Evolutionary conservation across 2,329 filamentous ascomycete genomes (phyloP).

Genomic region (Diaporthe aspalathi): DNA sequence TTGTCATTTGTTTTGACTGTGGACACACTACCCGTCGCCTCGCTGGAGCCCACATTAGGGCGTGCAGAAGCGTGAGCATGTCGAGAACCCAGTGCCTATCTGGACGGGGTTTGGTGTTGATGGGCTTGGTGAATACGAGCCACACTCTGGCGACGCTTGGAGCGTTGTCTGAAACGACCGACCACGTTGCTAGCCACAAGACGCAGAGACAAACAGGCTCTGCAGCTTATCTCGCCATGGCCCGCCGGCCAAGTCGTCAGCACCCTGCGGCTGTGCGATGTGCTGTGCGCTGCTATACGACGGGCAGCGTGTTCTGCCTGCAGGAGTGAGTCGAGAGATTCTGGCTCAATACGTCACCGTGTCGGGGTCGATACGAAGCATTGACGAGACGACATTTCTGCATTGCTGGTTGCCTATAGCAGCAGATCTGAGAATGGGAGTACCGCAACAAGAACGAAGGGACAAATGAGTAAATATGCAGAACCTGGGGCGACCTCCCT

Average conservation of each 20-base stretch:
- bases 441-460: background rate
- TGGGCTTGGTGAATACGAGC: conserved; percentile 35
- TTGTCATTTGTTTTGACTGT: conserved; percentile 12
- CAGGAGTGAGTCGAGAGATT: background rate
- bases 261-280: conserved; percentile 9
- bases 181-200: conserved; percentile 5
- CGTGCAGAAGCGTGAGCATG: conserved; percentile 36
- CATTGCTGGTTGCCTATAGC: conserved; percentile 1
- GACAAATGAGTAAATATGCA: background rate
- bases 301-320: background rate
- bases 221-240: conserved; percentile 20
- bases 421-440: background rate
- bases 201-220: conserved; percentile 4
- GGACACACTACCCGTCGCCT: background rate
- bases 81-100: conserved; percentile 5
- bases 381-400: conserved; percentile 6
- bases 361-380: background rate
- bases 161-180: conserved; percentile 16
- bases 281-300: conserved; percentile 18
- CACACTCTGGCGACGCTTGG: conserved; percentile 10
- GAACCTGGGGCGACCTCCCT: background rate
- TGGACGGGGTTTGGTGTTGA: conserved; percentile 15
- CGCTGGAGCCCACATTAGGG: conserved; percentile 25
- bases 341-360: conserved; percentile 21
- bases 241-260: conserved; percentile 21